Evolutionary conservation across 1,284 basidiomycete genomes (phyloP), one percentile per base, ranked within the genome.

Genomic region (Ceratobasidium sp.): DNA sequence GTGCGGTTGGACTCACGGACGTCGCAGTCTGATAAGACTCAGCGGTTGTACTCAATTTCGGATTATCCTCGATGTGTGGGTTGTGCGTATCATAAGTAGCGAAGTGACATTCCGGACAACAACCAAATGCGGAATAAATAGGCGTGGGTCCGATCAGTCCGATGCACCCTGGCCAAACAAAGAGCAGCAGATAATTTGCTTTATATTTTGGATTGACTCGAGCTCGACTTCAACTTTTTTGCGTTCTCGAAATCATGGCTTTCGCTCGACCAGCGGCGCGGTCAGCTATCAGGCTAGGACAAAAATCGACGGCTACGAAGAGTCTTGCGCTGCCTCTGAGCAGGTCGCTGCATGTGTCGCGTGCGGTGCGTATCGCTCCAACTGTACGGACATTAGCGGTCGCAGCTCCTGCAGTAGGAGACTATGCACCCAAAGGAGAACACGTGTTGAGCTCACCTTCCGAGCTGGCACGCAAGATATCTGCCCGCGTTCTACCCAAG

Each of bases 401-500:
- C 67, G 93, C 93, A 69, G 91, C 91, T 11, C 92, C 93, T 54
- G 92, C 92, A 17, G 92, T 95, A 9, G 93, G 93, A 75, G 87
- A 88, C 47, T 94, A 92, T 81, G 81, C 80, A 41, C 89, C 87
- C 69, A 88, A 90, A 77, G 91, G 89, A 62, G 81, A 77, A 47
- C 92, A 93, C 76, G 93, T 95, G 74, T 88, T 97, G 80, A 96
- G 91, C 83, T 96, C 95, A 0, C 94, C 96, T 1, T 97, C 95
- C 9, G 96, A 97, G 80, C 87, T 98, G 74, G 96, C 96, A 19
- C 90, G 95, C 79, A 92, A 89, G 81, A 91, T 98, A 76, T 97
- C 95, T 11, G 94, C 96, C 24, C 94, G 92, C 80, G 96, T 98
- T 59, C 87, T 98, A 22, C 94, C 95, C 50, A 93, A 94, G 80